These are phyloP conservation scores for Ustilago lituana DNA, from an alignment of 1,284 basidiomycete genomes.

Conservation along the genomic window DNA sequence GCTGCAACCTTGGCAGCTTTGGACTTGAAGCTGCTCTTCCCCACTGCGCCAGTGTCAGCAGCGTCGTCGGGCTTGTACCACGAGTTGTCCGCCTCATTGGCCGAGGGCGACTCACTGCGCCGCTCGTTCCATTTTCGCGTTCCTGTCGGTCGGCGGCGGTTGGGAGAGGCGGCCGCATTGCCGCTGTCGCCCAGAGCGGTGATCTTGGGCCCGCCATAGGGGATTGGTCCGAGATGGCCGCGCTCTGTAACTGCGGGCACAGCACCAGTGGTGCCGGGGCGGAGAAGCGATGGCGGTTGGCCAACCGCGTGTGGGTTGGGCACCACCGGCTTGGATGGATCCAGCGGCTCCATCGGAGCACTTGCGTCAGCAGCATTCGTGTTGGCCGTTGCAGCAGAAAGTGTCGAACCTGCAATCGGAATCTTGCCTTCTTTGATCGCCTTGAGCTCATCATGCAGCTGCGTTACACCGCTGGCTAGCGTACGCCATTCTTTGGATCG, in stretches of 20 bases:
- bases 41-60: too few relatives aligned
- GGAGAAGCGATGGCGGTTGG: constrained; percentile 18
- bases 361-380: not conserved
- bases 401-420: not conserved
- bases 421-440: constrained; percentile 40
- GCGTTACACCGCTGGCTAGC: constrained; percentile 53
- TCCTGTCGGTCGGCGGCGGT: constrained; percentile 8
- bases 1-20: constrained; percentile 28
- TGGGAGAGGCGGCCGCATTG: constrained; percentile 14
- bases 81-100: constrained; percentile 11
- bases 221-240: constrained; percentile 6
- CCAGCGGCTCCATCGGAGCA: not conserved
- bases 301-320: not conserved
- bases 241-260: constrained; percentile 21
- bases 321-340: constrained; percentile 2
- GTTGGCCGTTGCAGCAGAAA: not conserved
- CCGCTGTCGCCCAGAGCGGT: constrained; percentile 22
- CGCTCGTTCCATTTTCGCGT: constrained; percentile 35
- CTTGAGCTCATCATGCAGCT: constrained; percentile 53
- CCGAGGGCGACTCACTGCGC: constrained; percentile 20
- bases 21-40: constrained; percentile 21
- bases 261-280: constrained; percentile 21
- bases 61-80: constrained; percentile 40
- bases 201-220: constrained; percentile 3
- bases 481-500: constrained; percentile 57